Conservation (phyloP, 352 stramenopile species). For the Globisporangium radiosum region DNA sequence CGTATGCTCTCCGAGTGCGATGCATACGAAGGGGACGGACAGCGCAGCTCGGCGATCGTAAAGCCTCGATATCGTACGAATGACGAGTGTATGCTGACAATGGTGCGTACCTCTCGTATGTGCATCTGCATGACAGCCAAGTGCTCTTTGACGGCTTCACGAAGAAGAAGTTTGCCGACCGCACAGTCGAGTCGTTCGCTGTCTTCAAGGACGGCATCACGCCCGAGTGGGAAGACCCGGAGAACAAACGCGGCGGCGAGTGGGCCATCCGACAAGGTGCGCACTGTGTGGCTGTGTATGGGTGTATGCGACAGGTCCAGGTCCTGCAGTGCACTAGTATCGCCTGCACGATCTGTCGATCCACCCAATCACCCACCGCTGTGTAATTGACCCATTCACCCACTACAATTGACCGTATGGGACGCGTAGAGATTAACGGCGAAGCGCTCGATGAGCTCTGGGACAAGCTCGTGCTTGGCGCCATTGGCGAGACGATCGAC, state of each 20-base stretch:
- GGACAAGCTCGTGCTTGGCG: conserved; percentile 86
- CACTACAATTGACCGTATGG: not conserved
- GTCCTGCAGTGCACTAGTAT: not conserved
- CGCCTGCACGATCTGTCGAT: not conserved
- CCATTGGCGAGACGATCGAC: conserved; percentile 88
- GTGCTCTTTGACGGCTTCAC: conserved; percentile 79
- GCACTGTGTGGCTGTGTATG: not conserved
- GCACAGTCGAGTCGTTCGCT: conserved; percentile 91
- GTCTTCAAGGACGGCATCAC: conserved; percentile 89
- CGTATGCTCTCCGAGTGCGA: not conserved
- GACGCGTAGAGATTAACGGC: conserved; percentile 44
- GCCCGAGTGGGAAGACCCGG: conserved; percentile 87
- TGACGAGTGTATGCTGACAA: not conserved
- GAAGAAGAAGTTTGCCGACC: conserved; percentile 89
- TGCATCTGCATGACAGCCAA: conserved; percentile 23
- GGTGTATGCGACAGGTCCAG: not conserved
- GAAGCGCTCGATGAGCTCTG: conserved; percentile 85
- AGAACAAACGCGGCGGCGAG: conserved; percentile 86
- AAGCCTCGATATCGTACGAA: no score
- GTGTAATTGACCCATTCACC: no score
- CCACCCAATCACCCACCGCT: no score
- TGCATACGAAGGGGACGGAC: not conserved
- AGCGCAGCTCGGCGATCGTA: no score
- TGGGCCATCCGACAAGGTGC: conserved; percentile 80
- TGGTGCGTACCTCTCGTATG: not conserved